A percentile compares a stretch with the other conserved stretches of the same genome.
phyloP scores from a whole-genome alignment of 495 filamentous ascomycete genomes.

The Podospora bellae-mahoneyi region DNA sequence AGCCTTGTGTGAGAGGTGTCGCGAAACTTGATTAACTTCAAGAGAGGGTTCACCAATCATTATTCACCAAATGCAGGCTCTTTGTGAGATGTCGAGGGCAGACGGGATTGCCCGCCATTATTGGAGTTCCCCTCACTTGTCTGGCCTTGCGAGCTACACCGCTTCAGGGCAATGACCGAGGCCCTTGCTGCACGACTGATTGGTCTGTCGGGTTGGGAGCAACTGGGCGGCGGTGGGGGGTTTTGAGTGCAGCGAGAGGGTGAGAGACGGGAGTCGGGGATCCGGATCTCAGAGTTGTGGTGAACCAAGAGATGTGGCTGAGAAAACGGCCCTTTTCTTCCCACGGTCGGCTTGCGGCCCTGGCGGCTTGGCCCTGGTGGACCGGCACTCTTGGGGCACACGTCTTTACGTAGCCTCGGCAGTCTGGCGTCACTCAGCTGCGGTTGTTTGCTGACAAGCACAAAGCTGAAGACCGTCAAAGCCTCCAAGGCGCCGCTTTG shows the following conservation, averaged over 20 bases:
- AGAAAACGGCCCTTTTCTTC: conserved; percentile 26
- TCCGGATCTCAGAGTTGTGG: conserved; percentile 4
- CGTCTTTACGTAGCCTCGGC: conserved; percentile 1
- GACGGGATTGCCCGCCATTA: conserved; percentile 15
- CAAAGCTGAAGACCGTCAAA: neutral
- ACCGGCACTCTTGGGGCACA: neutral
- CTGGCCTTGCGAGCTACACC: conserved; percentile 6
- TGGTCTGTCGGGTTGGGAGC: conserved; percentile 7
- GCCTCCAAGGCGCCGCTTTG: neutral
- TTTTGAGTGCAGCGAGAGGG: no score
- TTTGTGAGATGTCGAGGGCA: neutral
- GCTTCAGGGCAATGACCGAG: conserved; percentile 10
- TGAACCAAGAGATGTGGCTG: conserved; percentile 21
- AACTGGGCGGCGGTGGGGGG: no score
- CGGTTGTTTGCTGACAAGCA: neutral
- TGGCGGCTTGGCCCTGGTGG: conserved; percentile 13
- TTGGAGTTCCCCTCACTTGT: neutral
- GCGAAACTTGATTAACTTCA: neutral
- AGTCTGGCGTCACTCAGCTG: neutral
- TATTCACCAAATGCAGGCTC: neutral
- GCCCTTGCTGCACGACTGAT: conserved; percentile 8
- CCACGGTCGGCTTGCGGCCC: conserved; percentile 15
- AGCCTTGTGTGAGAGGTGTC: neutral
- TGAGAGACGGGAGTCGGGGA: neutral
- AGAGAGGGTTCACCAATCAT: neutral